A percentile compares a stretch with the other conserved stretches of the same genome.
These are phyloP conservation scores for Gyrodon lividus DNA, from an alignment of 768 basidiomycete species.

Conservation along the genomic window DNA sequence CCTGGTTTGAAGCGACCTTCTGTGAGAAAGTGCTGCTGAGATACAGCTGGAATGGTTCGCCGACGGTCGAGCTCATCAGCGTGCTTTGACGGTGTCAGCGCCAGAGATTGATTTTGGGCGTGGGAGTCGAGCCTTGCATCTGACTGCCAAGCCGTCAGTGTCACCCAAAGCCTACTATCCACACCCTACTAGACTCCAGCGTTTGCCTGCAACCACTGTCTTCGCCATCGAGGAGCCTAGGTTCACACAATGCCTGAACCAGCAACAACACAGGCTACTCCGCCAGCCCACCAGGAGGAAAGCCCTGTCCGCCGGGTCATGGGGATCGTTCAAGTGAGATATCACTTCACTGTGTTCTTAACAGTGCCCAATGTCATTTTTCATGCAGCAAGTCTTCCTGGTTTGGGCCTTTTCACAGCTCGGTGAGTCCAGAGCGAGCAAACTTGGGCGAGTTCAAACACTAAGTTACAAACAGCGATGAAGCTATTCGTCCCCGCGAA, in stretches of 20 bases:
- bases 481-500: slow-evolving; percentile 42
- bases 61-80: slow-evolving; percentile 29
- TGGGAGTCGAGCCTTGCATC: slow-evolving; percentile 21
- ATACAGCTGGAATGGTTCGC: slow-evolving; percentile 32
- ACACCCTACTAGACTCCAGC: no score
- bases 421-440: slow-evolving; percentile 38
- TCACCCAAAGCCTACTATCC: no score
- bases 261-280: slow-evolving; percentile 18
- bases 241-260: slow-evolving; percentile 25
- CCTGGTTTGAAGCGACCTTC: slow-evolving; percentile 1
- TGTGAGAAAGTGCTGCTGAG: slow-evolving; percentile 20
- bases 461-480: slow-evolving; percentile 34
- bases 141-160: neutral
- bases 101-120: slow-evolving; percentile 7
- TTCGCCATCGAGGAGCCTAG: slow-evolving; percentile 1
- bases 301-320: slow-evolving; percentile 38
- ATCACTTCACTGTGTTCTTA: neutral
- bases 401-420: slow-evolving; percentile 67
- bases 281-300: slow-evolving; percentile 27
- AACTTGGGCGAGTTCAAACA: neutral
- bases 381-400: slow-evolving; percentile 62
- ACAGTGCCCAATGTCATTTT: slow-evolving; percentile 5
- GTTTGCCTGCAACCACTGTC: slow-evolving; percentile 5
- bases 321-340: slow-evolving; percentile 42
- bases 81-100: slow-evolving; percentile 2